Percentiles rank a stretch among this genome's conserved stretches.
phyloP scores from a whole-genome alignment of 768 basidiomycete genomes.

The Fomitopsis pulvina region DNA sequence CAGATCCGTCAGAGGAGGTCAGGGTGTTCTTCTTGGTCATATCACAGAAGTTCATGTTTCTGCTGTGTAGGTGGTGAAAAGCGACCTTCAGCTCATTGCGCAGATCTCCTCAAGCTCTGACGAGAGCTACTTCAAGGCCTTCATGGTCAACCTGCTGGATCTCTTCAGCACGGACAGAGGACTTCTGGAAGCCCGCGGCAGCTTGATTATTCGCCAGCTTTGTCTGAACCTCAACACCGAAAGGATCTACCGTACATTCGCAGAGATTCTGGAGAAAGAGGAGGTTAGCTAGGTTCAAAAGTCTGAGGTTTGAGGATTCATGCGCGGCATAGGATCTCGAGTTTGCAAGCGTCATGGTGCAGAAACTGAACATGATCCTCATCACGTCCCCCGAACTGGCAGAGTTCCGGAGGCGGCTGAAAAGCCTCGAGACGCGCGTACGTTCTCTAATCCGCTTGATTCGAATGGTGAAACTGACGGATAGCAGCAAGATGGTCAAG shows the following conservation, averaged over 20 bases:
- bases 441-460: constrained; percentile 18
- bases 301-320: not conserved
- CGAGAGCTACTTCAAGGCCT: constrained; percentile 90
- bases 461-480: not conserved
- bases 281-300: constrained; percentile 70
- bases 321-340: constrained; percentile 70
- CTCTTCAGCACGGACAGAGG: constrained; percentile 92
- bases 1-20: constrained; percentile 94
- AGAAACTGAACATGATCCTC: constrained; percentile 93
- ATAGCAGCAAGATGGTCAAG: constrained; percentile 89
- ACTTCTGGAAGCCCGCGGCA: constrained; percentile 85
- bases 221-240: constrained; percentile 94
- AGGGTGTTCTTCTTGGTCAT: constrained; percentile 8
- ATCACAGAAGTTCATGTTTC: not conserved
- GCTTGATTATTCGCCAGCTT: constrained; percentile 91
- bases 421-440: constrained; percentile 90
- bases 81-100: constrained; percentile 90
- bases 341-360: constrained; percentile 95
- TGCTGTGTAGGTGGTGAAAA: constrained; percentile 75
- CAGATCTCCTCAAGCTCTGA: constrained; percentile 96
- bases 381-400: constrained; percentile 95
- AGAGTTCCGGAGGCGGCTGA: constrained; percentile 89
- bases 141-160: constrained; percentile 92
- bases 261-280: constrained; percentile 96
- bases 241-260: constrained; percentile 90